A percentile compares a stretch with the other conserved stretches of the same genome.
Conservation (phyloP, 352 stramenopile species). For the Peronospora belbahrii region DNA sequence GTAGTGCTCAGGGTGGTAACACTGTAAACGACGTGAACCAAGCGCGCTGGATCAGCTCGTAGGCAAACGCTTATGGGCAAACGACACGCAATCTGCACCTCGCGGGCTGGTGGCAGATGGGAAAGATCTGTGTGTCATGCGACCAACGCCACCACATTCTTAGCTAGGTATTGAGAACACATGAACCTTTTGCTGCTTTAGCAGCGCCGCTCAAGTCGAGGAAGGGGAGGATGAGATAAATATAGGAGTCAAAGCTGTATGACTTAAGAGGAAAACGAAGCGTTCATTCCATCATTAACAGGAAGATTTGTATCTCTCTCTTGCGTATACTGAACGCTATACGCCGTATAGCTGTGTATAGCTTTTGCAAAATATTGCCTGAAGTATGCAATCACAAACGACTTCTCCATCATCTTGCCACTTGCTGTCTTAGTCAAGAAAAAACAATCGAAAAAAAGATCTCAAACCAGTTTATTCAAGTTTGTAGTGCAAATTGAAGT, state of each 20-base stretch:
- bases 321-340: no score
- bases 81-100: constrained; percentile 12
- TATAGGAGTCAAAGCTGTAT: constrained; percentile 26
- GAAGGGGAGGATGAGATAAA: constrained; percentile 15
- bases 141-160: constrained; percentile 22
- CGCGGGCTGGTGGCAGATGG: constrained; percentile 17
- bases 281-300: constrained; percentile 15
- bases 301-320: no score
- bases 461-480: no score
- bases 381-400: no score
- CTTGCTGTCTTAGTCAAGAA: no score
- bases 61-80: constrained; percentile 14
- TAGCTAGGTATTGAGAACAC: constrained; percentile 26
- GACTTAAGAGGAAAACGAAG: constrained; percentile 28
- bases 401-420: no score
- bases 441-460: no score
- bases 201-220: constrained; percentile 20
- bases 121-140: constrained; percentile 30
- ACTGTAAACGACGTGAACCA: constrained; percentile 42
- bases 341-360: no score
- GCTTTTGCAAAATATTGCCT: no score
- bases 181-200: constrained; percentile 16
- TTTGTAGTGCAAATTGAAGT: no score
- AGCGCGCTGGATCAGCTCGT: constrained; percentile 74
- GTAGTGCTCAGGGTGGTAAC: constrained; percentile 37